These are phyloP conservation scores for Pelargonium nanum DNA, from an alignment of 345 rosid species.

Conservation along the genomic window DNA sequence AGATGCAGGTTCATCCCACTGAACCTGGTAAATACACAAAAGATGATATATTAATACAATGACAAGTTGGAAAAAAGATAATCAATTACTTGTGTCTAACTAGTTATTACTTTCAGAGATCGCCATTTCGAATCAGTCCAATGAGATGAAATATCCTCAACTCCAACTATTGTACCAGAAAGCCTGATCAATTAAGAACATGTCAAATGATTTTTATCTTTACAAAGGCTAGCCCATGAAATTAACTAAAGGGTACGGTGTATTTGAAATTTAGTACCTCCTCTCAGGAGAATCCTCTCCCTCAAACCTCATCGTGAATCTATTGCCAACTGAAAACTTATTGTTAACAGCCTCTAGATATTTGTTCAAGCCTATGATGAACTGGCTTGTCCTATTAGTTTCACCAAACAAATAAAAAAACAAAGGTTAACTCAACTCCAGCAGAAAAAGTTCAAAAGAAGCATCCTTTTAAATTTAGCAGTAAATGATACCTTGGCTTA, in stretches of 20 bases:
- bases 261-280: conserved; percentile 35
- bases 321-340: conserved; percentile 62
- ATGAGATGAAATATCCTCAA: conserved; percentile 62
- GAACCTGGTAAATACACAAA: conserved; percentile 38
- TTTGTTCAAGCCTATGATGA: conserved; percentile 72
- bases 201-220: not conserved
- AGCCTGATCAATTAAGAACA: conserved; percentile 35
- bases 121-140: conserved; percentile 88
- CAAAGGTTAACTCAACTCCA: not conserved
- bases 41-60: not conserved
- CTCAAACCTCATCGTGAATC: conserved; percentile 87
- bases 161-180: conserved; percentile 81
- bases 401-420: conserved; percentile 5
- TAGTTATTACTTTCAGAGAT: conserved; percentile 47
- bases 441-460: conserved; percentile 7
- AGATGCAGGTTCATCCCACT: conserved; percentile 91
- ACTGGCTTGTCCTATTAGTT: conserved; percentile 70
- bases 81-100: conserved; percentile 12
- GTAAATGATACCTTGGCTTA: conserved; percentile 63
- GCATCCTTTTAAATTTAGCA: not conserved
- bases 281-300: conserved; percentile 88
- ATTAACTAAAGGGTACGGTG: not conserved
- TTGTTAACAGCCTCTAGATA: conserved; percentile 55
- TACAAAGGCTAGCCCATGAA: not conserved
- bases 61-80: not conserved